Base-by-base conservation (phyloP, 2,329 filamentous ascomycete species). In the Remersonia thermophila region DNA sequence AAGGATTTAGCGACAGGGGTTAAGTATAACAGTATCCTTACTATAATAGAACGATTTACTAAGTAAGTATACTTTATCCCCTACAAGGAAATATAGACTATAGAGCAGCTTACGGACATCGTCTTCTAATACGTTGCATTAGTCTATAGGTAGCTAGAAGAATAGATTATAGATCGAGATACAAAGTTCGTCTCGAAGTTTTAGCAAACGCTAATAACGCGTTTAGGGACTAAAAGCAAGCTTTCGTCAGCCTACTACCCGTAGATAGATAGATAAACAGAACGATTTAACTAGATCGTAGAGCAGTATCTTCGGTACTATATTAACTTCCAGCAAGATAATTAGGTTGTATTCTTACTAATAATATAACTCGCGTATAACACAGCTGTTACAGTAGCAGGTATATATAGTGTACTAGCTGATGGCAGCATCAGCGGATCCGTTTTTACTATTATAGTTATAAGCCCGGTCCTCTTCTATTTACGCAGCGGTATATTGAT, bases 341-440 rank as follows among this genome's bases (percentile, higher is more conserved):
- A 50, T 18, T 47, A 15, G 45, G 39, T 44, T 18, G 18, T 37
- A 12, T 30, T 41, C n/a, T 33, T 46, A 25, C 37, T 31, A 20
- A 11, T 32, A 15, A 39, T 29, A 26, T 25, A 50, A 32, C 38
- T 49, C 6, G 38, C 39, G 14, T 48, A 47, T 26, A 45, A 50
- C 28, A 46, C 29, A 3, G n/a, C n/a, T n/a, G n/a, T n/a, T n/a
- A n/a, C n/a, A n/a, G n/a, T n/a, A n/a, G n/a, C n/a, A n/a, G n/a
- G n/a, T n/a, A n/a, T n/a, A n/a, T n/a, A n/a, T n/a, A n/a, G n/a
- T n/a, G n/a, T n/a, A n/a, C n/a, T n/a, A n/a, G n/a, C n/a, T n/a
- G n/a, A n/a, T n/a, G n/a, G n/a, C n/a, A n/a, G n/a, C n/a, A n/a
- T n/a, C n/a, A n/a, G n/a, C n/a, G n/a, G n/a, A n/a, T n/a, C n/a